Evolutionary conservation across 2,329 filamentous ascomycete species (phyloP).

Genomic region (Colletotrichum graminicola): DNA sequence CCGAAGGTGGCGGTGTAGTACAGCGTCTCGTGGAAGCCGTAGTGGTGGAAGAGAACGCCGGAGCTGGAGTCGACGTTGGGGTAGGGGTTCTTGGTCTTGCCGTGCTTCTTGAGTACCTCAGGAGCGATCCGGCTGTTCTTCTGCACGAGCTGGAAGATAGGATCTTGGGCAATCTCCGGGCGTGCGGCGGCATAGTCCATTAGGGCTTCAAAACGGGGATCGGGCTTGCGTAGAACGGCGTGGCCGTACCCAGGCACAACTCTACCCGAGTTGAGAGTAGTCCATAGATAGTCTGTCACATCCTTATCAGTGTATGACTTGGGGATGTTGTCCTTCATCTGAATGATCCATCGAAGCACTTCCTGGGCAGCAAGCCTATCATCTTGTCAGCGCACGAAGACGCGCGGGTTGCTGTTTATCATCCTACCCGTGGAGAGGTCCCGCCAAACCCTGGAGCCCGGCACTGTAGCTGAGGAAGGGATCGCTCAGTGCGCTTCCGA

Average conservation of each 20-base stretch:
- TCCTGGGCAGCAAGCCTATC: conserved; percentile 90
- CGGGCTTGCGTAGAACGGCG: conserved; percentile 94
- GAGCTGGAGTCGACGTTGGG: conserved; percentile 96
- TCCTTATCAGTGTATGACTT: conserved; percentile 82
- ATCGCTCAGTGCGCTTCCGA: conserved; percentile 93
- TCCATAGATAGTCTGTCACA: conserved; percentile 91
- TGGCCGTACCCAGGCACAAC: conserved; percentile 97
- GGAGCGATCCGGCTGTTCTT: conserved; percentile 94
- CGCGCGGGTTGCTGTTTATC: background rate
- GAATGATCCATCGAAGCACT: conserved; percentile 94
- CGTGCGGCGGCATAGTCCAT: conserved; percentile 94
- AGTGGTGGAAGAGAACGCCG: conserved; percentile 97
- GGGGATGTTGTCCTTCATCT: conserved; percentile 93
- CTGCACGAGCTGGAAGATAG: conserved; percentile 94
- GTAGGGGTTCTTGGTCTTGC: conserved; percentile 98
- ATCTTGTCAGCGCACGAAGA: conserved; percentile 19
- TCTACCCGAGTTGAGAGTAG: conserved; percentile 90
- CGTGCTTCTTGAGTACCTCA: conserved; percentile 90
- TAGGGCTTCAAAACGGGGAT: conserved; percentile 94
- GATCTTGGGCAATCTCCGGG: conserved; percentile 86
- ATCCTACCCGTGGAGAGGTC: conserved; percentile 67
- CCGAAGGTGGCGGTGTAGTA: conserved; percentile 88
- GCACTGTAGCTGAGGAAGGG: conserved; percentile 97
- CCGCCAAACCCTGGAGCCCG: conserved; percentile 93
- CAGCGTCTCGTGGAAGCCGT: conserved; percentile 95